Evolutionary conservation across 2,329 filamentous ascomycete species (phyloP), one percentile per base, ranked within the genome.

Genomic region (Sporothrix pallida): DNA sequence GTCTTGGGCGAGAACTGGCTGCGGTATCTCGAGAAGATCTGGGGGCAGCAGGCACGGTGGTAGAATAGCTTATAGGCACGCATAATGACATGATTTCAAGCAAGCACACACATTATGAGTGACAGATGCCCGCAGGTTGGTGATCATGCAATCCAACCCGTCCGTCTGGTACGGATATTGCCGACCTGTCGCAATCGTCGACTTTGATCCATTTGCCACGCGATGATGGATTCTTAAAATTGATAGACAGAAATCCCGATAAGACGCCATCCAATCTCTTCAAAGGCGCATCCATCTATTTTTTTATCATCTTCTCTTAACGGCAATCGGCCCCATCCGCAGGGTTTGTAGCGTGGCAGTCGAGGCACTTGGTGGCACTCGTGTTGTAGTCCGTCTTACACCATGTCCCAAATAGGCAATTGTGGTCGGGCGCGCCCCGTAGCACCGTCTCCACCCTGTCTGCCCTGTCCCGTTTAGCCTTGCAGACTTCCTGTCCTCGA

Each of bases 1-100:
- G 81, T 83, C 3, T 74, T 82, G 10, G 81, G 81, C 0, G 81
- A 83, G 77, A 83, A 83, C 58, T 83, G 81, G 82, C 73, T 83
- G 8, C 77, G 75, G 12, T 83, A 83, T 70, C 74, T 83, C 9
- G 81, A 82, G 31, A 81, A 79, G 74, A 81, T 83, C 31, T 77
- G 79, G 72, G 77, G 77, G 7, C 20, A 37, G 15, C 63, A 70
- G 72, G 15, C 20, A 26, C 31, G 31, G 2, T 7, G 31, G 31
- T 37, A 37, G 31, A 37, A 5, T 37, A 37, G 23, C 7, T 15
- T n/a, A 50, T 2, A 63, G 37, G 54, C 1, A 26, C 13, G 23
- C 23, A 37, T 37, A 37, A 37, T 37, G 31, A 37, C 31, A 37
- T 37, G 7, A 52, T 7, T 52, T 52, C 8, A 58, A 20, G 20